phyloP scores from a whole-genome alignment of 106 monocot species.

The Dioscorea zingiberensis region DNA sequence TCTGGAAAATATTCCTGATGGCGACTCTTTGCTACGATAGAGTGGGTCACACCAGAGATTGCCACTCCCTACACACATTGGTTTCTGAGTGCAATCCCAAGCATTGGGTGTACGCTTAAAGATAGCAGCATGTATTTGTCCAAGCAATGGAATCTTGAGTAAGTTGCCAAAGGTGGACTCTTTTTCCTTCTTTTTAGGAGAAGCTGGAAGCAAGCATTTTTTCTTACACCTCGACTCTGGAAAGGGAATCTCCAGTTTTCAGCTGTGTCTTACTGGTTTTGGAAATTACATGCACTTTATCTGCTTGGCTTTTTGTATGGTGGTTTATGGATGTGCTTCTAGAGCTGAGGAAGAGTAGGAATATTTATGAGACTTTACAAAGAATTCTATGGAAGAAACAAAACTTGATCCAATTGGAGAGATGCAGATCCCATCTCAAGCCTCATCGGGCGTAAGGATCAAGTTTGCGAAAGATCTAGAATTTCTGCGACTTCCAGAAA shows the following conservation, averaged over 20 bases:
- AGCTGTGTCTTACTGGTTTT: constrained; percentile 57
- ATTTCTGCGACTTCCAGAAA: constrained; percentile 55
- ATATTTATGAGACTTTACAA: constrained; percentile 70
- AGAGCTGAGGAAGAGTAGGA: constrained; percentile 55
- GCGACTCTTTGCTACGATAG: constrained; percentile 31
- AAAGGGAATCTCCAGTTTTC: constrained; percentile 26
- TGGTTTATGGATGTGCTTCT: constrained; percentile 58
- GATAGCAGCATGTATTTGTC: constrained; percentile 9
- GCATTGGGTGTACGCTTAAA: constrained; percentile 32
- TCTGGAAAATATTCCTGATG: constrained; percentile 11
- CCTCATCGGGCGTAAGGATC: not conserved
- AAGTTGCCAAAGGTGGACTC: constrained; percentile 58
- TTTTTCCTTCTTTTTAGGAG: constrained; percentile 77
- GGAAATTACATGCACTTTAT: constrained; percentile 90
- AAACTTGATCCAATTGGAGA: constrained; percentile 33
- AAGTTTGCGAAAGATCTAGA: not conserved
- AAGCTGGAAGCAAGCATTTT: constrained; percentile 60
- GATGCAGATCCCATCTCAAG: too few relatives aligned
- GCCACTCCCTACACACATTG: constrained; percentile 84
- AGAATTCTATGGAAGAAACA: constrained; percentile 64
- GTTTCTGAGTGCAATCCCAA: constrained; percentile 76
- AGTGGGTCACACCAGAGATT: constrained; percentile 89
- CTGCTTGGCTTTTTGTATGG: constrained; percentile 54
- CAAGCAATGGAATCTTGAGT: constrained; percentile 19
- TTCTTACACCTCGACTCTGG: constrained; percentile 6